A percentile compares a stretch with the other conserved stretches of the same genome.
Evolutionary conservation across 306 rosid genomes (phyloP).

Genomic region (Dryas alaskensis): DNA sequence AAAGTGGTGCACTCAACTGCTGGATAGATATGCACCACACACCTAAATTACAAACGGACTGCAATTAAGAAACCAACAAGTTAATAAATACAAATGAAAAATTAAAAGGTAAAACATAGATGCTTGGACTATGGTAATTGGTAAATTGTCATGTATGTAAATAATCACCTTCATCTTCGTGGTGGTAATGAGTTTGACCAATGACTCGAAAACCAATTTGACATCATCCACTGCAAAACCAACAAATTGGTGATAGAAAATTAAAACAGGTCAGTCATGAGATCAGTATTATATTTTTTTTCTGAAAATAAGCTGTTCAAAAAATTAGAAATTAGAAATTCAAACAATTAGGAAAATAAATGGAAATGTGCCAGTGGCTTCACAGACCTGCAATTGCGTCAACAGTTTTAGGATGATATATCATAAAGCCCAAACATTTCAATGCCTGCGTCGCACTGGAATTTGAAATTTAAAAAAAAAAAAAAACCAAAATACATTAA

Average conservation of each 20-base stretch:
- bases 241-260: neutral
- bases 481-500: neutral
- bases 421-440: constrained; percentile 86
- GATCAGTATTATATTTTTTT: neutral
- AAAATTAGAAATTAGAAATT: neutral
- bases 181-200: constrained; percentile 55
- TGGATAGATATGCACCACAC: constrained; percentile 86
- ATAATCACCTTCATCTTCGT: constrained; percentile 60
- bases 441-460: constrained; percentile 67
- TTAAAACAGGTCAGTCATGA: neutral
- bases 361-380: neutral
- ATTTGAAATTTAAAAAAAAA: constrained; percentile 5
- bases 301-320: neutral
- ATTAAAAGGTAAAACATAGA: neutral
- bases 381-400: constrained; percentile 47
- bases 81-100: constrained; percentile 4
- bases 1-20: constrained; percentile 46
- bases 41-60: constrained; percentile 84
- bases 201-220: constrained; percentile 47
- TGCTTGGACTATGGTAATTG: neutral
- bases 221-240: constrained; percentile 52
- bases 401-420: constrained; percentile 60
- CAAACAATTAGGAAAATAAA: neutral
- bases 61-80: constrained; percentile 26
- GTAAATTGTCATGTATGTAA: neutral